Evolutionary conservation across 768 basidiomycete genomes (phyloP).

Genomic region (Suillus luteus): DNA sequence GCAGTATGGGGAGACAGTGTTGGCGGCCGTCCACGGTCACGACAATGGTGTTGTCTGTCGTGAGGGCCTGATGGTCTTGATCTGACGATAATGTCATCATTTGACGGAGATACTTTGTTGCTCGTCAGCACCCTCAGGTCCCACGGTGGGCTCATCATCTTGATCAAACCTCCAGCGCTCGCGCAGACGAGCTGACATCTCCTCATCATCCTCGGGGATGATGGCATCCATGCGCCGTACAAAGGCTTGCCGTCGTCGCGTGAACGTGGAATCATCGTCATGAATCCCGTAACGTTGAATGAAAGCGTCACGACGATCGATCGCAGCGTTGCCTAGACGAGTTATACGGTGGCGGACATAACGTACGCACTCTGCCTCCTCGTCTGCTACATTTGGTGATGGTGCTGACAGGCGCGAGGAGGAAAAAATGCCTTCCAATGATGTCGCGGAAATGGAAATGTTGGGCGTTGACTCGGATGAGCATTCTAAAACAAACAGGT

Average conservation of each 20-base stretch:
- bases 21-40: too few relatives aligned
- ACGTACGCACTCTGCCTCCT: conserved; percentile 26
- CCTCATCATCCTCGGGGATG: conserved; percentile 37
- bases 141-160: too few relatives aligned
- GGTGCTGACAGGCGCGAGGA: conserved; percentile 36
- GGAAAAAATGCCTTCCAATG: conserved; percentile 64
- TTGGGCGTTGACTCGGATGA: conserved; percentile 57
- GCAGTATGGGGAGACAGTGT: too few relatives aligned
- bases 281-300: conserved; percentile 27
- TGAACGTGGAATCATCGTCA: conserved; percentile 8
- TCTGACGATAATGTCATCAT: conserved; percentile 1
- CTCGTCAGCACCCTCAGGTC: too few relatives aligned
- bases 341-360: conserved; percentile 72
- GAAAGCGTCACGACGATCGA: conserved; percentile 65
- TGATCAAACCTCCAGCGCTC: conserved; percentile 72
- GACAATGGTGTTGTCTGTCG: too few relatives aligned
- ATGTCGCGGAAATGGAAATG: conserved; percentile 57
- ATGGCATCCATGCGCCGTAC: conserved; percentile 30
- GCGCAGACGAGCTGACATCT: conserved; percentile 43
- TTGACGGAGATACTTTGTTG: too few relatives aligned
- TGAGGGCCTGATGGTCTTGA: too few relatives aligned
- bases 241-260: conserved; percentile 18
- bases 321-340: conserved; percentile 74
- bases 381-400: conserved; percentile 15
- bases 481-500: conserved; percentile 49